Base-by-base conservation (phyloP, 306 rosid genomes). In the Quercus suber region DNA sequence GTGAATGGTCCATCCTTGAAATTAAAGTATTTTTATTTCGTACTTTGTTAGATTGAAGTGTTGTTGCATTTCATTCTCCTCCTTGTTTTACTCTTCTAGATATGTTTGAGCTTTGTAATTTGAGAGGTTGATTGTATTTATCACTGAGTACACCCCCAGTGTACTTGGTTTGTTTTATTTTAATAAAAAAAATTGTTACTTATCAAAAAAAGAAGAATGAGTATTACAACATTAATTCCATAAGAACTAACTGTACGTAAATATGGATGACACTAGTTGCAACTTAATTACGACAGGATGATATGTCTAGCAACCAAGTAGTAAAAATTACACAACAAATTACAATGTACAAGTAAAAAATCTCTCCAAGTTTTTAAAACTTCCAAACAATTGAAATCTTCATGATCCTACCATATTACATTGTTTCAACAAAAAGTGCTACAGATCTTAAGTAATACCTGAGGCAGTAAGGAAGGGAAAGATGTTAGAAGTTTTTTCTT, bases 401-500 rank as follows among this genome's bases (percentile, higher is more conserved):
- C 63, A 13, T 73, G 31, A 82, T 76, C 15, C 78, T 43, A 55
- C 7, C 45, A n/a, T 71, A 73, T 23, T 56, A 75, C 55, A 80
- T 30, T 74, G 53, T 67, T 59, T 60, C 28, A 56, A 10, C 64
- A 84, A 27, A 58, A 78, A 73, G 74, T 43, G 59, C n/a, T 56
- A 59, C 14, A 55, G 78, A 80, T 64, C 64, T 75, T 77, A 61
- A 67, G 57, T 55, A 76, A 82, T 85, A 95, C 99, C 97, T 92
- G 99, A 76, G 98, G 93, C 82, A 95, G 86, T 76, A 95, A 80
- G 79, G 89, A 88, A 58, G 96, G 99, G 78, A 95, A 95, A 76
- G 93, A 79, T 9, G 86, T 87, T 37, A 79, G 70, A 78, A 95
- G 84, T 78, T 91, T 95, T 81, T 90, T 91, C 86, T 81, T 87